phyloP scores from a whole-genome alignment of 1,139 yeast genomes.

The Tardiomyces digboiensis region DNA sequence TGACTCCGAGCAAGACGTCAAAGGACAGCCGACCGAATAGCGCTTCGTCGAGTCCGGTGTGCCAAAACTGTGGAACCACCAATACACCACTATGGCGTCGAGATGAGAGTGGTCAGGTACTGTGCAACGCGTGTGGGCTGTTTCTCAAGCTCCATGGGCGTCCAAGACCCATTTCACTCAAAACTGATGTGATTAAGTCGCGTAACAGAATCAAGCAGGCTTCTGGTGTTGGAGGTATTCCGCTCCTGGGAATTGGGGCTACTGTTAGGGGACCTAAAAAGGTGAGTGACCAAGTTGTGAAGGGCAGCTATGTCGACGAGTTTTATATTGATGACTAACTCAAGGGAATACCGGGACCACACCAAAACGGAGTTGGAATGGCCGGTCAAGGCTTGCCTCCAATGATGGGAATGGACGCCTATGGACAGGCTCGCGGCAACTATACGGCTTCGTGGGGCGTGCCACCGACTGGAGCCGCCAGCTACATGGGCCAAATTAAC shows the following conservation, averaged over 20 bases:
- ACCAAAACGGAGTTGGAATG: background rate
- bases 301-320: no score
- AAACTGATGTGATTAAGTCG: slow-evolving; percentile 86
- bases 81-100: slow-evolving; percentile 95
- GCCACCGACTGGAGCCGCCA: background rate
- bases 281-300: no score
- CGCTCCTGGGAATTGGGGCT: background rate
- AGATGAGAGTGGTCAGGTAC: slow-evolving; percentile 86
- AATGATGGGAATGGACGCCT: background rate
- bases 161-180: slow-evolving; percentile 82
- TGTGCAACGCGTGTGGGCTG: slow-evolving; percentile 93
- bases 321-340: no score
- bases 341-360: no score
- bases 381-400: background rate
- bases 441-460: background rate
- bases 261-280: background rate
- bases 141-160: slow-evolving; percentile 87
- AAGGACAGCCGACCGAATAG: background rate
- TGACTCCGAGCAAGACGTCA: no score
- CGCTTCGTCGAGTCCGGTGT: slow-evolving; percentile 24
- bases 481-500: background rate
- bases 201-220: slow-evolving; percentile 68
- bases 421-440: background rate
- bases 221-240: slow-evolving; percentile 1
- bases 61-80: slow-evolving; percentile 86